Base-by-base conservation (phyloP, 306 rosid species). In the Cucurbita ficifolia region DNA sequence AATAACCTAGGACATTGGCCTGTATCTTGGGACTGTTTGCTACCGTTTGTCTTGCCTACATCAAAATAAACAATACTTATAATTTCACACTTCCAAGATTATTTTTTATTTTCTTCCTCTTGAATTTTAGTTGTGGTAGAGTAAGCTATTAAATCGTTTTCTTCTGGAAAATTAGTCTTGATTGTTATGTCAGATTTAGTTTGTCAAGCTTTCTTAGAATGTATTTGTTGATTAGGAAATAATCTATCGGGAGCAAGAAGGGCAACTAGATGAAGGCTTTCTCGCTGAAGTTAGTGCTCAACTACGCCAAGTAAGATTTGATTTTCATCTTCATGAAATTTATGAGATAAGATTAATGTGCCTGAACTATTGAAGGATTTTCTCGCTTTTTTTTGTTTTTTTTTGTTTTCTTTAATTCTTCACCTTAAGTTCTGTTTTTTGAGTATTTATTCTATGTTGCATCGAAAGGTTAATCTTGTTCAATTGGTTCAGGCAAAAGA, bases 261-360 rank as follows among this genome's bases (percentile, higher is more conserved):
- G 98, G 75, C 82, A 85, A 81, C 81, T 93, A 74, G 96, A 90
- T 82, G 96, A 93, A 85, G 97, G 98, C 36, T 88, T 90, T 80
- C 98, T 93, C 80, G 82, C 98, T 3, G 94, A 93, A 85, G 97
- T 93, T 78, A 90, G 76, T 71, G 98, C 96, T 12, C 98, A 93
- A 80, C 87, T 90, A 62, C 85, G 97, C 75, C 97, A 93, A 79
- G 97, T 90, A 60, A 88, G 91, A 65, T 73, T 73, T 14, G 68
- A 29, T 40, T 75, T 59, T 39, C 78, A 45, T 64, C 70, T n/a
- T 39, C 59, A 70, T 63, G 50, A 61, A 16, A 71, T 39, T 57
- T 43, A 61, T 61, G 29, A 36, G 67, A 60, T 60, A 59, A 59
- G 67, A 33, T 14, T 35, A 59, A n/a, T 18, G 29, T 53, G 58